These are phyloP conservation scores for Hyphopichia pseudoburtonii DNA, from an alignment of 1,139 yeast species.

Conservation along the genomic window DNA sequence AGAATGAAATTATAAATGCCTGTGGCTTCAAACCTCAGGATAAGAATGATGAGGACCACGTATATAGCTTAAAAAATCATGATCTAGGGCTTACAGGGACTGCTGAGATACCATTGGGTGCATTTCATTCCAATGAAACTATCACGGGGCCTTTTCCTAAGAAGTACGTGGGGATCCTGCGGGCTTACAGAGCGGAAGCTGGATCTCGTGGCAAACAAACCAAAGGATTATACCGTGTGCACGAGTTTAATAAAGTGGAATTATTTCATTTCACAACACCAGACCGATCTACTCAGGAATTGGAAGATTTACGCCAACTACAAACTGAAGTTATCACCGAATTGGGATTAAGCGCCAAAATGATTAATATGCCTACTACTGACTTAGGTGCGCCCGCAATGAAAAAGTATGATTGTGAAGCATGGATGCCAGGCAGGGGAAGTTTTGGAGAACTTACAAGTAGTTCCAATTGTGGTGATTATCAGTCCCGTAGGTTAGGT, in stretches of 20 bases:
- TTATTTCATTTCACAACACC: constrained; percentile 72
- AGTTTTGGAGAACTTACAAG: constrained; percentile 93
- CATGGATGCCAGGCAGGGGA: constrained; percentile 98
- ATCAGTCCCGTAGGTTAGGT: constrained; percentile 80
- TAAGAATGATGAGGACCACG: constrained; percentile 81
- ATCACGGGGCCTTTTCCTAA: constrained; percentile 42
- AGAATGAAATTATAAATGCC: constrained; percentile 73
- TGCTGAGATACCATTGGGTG: constrained; percentile 94
- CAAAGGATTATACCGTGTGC: constrained; percentile 89
- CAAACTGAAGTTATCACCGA: constrained; percentile 65
- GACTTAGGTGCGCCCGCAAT: constrained; percentile 94
- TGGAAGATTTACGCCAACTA: constrained; percentile 60
- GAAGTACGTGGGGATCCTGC: constrained; percentile 75
- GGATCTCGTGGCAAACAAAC: constrained; percentile 96
- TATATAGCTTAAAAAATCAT: constrained; percentile 60
- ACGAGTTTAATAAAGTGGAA: constrained; percentile 97
- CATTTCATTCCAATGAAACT: constrained; percentile 42
- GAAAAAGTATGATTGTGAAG: constrained; percentile 91
- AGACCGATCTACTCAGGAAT: constrained; percentile 46
- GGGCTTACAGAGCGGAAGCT: constrained; percentile 95
- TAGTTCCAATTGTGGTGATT: constrained; percentile 89
- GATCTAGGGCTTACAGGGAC: constrained; percentile 81
- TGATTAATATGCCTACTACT: constrained; percentile 83
- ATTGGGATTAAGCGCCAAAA: constrained; percentile 78
- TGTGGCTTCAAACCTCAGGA: constrained; percentile 97